Evolutionary conservation across 345 rosid genomes (phyloP).

Genomic region (Gossypium australe): DNA sequence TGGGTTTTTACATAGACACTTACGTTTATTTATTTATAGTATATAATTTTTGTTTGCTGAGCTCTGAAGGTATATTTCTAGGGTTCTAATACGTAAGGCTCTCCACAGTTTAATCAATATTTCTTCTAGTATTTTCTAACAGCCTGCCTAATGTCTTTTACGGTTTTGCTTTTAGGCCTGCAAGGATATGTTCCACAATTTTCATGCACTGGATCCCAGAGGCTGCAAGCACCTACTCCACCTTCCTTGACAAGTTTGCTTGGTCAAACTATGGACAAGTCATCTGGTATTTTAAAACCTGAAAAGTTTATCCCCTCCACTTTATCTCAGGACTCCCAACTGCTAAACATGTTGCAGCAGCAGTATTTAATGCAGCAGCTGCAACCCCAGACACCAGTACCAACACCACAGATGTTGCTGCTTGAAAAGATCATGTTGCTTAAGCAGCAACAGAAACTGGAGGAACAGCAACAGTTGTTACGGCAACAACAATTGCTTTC

Average conservation of each 20-base stretch:
- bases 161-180: constrained; percentile 39
- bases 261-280: constrained; percentile 59
- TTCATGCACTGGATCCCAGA: constrained; percentile 22
- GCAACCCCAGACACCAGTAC: constrained; percentile 54
- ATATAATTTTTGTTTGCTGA: background rate
- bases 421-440: constrained; percentile 65
- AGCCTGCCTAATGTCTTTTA: background rate
- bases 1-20: constrained; percentile 15
- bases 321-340: constrained; percentile 67
- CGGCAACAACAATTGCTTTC: constrained; percentile 75
- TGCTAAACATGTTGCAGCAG: constrained; percentile 72
- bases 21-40: background rate
- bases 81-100: constrained; percentile 5
- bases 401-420: constrained; percentile 60
- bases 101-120: background rate
- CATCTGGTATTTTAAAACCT: constrained; percentile 42
- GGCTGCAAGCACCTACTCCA: constrained; percentile 44
- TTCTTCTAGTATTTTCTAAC: background rate
- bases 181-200: constrained; percentile 48
- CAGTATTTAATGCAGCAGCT: constrained; percentile 59
- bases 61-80: background rate
- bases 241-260: constrained; percentile 52
- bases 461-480: constrained; percentile 79
- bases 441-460: constrained; percentile 75
- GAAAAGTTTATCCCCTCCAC: constrained; percentile 52